Conservation (phyloP, 1,284 basidiomycete species). For the Ustilago tritici region DNA sequence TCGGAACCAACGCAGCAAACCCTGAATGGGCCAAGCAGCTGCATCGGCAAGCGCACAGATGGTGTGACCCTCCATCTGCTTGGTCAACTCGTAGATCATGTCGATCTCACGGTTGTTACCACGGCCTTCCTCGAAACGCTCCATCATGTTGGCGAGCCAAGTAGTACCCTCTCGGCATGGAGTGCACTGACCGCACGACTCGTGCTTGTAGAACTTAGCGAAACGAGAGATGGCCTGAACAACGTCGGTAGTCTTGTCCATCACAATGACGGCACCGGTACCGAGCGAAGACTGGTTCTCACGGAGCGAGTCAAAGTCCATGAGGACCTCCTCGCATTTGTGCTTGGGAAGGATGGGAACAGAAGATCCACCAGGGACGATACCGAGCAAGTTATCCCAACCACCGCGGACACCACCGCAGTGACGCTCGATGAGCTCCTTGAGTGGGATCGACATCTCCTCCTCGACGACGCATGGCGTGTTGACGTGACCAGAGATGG, state of each 20-base stretch:
- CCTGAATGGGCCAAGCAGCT: slow-evolving; percentile 98
- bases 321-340: slow-evolving; percentile 71
- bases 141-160: slow-evolving; percentile 69
- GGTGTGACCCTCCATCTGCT: slow-evolving; percentile 87
- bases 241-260: slow-evolving; percentile 97
- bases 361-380: slow-evolving; percentile 93
- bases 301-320: slow-evolving; percentile 98
- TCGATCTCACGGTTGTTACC: slow-evolving; percentile 94
- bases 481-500: slow-evolving; percentile 94
- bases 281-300: slow-evolving; percentile 94
- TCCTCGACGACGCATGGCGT: slow-evolving; percentile 98
- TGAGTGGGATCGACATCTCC: slow-evolving; percentile 96
- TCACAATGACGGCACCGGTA: slow-evolving; percentile 97
- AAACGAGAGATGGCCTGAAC: slow-evolving; percentile 87
- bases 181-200: slow-evolving; percentile 98
- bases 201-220: slow-evolving; percentile 82
- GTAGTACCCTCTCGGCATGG: slow-evolving; percentile 86
- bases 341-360: slow-evolving; percentile 90
- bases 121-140: slow-evolving; percentile 82
- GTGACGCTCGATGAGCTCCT: slow-evolving; percentile 94
- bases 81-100: slow-evolving; percentile 76
- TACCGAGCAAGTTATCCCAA: slow-evolving; percentile 94
- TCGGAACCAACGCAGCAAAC: slow-evolving; percentile 93
- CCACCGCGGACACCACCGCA: slow-evolving; percentile 94
- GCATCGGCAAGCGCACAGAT: slow-evolving; percentile 98